phyloP scores from a whole-genome alignment of 306 rosid species.

The Lagenaria siceraria region DNA sequence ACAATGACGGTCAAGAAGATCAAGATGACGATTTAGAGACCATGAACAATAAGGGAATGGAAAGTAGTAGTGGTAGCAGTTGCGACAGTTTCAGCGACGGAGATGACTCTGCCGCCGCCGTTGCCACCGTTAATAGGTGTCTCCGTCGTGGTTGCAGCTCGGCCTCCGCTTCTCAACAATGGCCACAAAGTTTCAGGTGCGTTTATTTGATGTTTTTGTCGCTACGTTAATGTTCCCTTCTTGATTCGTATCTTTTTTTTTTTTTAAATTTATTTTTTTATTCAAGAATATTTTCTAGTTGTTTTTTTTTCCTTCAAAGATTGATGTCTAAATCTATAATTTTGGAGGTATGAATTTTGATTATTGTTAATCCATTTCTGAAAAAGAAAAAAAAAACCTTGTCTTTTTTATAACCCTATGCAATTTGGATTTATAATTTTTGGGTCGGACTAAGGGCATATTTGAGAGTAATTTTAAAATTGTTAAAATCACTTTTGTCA shows the following conservation, averaged over 20 bases:
- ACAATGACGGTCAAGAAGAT: conserved; percentile 7
- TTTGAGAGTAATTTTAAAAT: too few species aligned
- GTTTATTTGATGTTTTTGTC: not conserved
- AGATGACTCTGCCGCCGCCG: not conserved
- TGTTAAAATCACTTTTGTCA: too few species aligned
- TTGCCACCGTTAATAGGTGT: not conserved
- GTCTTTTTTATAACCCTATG: too few species aligned
- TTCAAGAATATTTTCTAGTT: not conserved
- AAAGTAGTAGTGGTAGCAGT: conserved; percentile 5
- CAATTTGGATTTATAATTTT: too few species aligned
- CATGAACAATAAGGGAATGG: conserved; percentile 6
- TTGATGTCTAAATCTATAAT: not conserved
- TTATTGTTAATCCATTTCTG: too few species aligned
- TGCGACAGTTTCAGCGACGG: not conserved
- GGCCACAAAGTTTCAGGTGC: conserved; percentile 81
- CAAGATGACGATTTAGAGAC: conserved; percentile 25
- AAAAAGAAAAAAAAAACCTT: too few species aligned
- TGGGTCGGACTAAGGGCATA: too few species aligned
- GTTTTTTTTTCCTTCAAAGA: not conserved
- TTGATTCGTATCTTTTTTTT: not conserved
- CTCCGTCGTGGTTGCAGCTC: not conserved
- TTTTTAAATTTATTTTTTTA: too few species aligned
- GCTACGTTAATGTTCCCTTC: not conserved
- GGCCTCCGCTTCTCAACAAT: conserved; percentile 38
- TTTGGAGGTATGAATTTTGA: not conserved